Conservation (phyloP, 1,284 basidiomycete species). For the Trichosporon sp. region DNA sequence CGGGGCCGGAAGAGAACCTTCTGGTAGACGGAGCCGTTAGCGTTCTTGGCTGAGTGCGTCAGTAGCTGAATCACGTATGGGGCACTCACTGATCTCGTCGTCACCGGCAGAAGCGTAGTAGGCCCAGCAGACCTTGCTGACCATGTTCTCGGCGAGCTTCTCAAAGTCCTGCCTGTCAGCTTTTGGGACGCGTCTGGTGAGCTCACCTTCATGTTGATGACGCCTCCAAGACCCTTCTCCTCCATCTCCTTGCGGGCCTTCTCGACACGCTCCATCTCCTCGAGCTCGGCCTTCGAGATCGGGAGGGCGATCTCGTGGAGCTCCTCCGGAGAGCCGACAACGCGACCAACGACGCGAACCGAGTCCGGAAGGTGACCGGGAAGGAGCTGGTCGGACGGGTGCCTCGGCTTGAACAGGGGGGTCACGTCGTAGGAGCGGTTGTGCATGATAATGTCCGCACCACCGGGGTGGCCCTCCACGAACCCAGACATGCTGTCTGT, state of each 20-base stretch:
- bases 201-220: constrained; percentile 47
- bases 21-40: constrained; percentile 73
- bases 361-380: constrained; percentile 44
- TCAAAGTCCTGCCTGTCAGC: constrained; percentile 49
- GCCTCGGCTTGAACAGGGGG: constrained; percentile 50
- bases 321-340: constrained; percentile 38
- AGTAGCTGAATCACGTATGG: neutral
- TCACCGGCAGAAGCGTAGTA: constrained; percentile 83
- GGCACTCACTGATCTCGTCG: constrained; percentile 71
- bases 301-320: constrained; percentile 43
- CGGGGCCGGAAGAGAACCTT: constrained; percentile 85
- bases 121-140: constrained; percentile 72
- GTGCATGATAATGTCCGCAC: constrained; percentile 48
- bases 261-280: constrained; percentile 43
- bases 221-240: constrained; percentile 45
- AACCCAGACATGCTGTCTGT: constrained; percentile 48
- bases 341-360: constrained; percentile 41
- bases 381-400: constrained; percentile 52
- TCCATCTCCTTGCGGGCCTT: constrained; percentile 45
- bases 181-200: neutral
- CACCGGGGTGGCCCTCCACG: constrained; percentile 52
- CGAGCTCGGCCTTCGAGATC: constrained; percentile 44
- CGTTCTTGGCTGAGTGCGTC: constrained; percentile 52
- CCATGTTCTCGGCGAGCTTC: constrained; percentile 63
- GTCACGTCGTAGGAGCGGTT: constrained; percentile 52